Evolutionary conservation across 2,329 filamentous ascomycete genomes (phyloP).

Genomic region (Aspergillus sp.): DNA sequence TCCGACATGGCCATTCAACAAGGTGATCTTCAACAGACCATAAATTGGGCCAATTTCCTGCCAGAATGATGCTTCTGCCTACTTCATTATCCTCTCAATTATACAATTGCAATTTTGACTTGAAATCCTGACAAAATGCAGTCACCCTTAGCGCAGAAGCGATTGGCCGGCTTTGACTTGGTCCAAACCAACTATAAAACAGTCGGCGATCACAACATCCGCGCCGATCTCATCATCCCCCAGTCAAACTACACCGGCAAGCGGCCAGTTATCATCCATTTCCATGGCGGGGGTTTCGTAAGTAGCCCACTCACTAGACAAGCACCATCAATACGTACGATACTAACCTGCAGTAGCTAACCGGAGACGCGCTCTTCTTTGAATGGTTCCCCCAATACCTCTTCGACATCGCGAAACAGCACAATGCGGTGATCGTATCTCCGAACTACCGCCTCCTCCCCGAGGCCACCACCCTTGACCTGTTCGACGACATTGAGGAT

Average conservation of each 20-base stretch:
- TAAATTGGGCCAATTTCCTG: neutral
- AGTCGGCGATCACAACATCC: slow-evolving; percentile 39
- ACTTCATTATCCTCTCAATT: neutral
- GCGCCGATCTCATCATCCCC: slow-evolving; percentile 41
- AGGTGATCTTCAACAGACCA: neutral
- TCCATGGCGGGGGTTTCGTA: slow-evolving; percentile 50
- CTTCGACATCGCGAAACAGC: slow-evolving; percentile 41
- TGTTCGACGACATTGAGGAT: slow-evolving; percentile 50
- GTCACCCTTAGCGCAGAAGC: neutral
- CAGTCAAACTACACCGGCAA: slow-evolving; percentile 35
- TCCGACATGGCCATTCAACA: neutral
- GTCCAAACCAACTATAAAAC: slow-evolving; percentile 46
- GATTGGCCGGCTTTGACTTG: slow-evolving; percentile 41
- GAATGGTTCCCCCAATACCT: slow-evolving; percentile 38
- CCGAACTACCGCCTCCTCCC: slow-evolving; percentile 57
- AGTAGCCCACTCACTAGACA: neutral
- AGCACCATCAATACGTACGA: neutral
- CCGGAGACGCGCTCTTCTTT: slow-evolving; percentile 29
- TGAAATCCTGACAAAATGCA: neutral
- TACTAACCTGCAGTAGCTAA: slow-evolving; percentile 28
- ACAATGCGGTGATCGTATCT: slow-evolving; percentile 49
- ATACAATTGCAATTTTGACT: neutral
- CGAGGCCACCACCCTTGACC: slow-evolving; percentile 49
- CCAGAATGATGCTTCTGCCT: neutral
- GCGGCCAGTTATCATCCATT: slow-evolving; percentile 45